Evolutionary conservation across 2,329 filamentous ascomycete species (phyloP), one percentile per base, ranked within the genome.

Genomic region (Paracorniculantispora psalliotae): DNA sequence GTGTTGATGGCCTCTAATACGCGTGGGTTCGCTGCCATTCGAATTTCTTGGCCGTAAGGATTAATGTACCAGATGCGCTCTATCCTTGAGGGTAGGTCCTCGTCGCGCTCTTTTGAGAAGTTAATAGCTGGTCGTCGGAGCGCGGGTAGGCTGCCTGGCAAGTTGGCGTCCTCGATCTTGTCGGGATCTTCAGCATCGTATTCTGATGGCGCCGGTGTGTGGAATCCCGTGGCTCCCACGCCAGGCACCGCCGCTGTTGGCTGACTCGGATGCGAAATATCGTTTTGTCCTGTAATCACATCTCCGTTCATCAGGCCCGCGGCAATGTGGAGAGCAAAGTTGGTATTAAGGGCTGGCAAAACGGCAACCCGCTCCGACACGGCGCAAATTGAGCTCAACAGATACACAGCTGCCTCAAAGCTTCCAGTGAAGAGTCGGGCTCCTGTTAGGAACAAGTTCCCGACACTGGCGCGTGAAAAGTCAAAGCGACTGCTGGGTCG

Each of bases 1-100:
- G 76, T 75, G 17, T 77, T 75, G 1, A 97, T 72, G 0, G 91
- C 85, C 8, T 85, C 81, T 0, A 96, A 67, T 0, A 93, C 91
- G 53, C 91, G 86, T 0, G 91, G 87, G 67, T 96, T 97, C 2
- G 91, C 89, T 0, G 87, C 82, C 0, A 92, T 90, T 19, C 87
- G 85, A 65, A 97, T 97, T 73, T 97, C 92, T 70, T 97, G 91
- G n/a, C 93, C 93, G 71, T 97, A 97, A 0, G 93, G 93, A 68
- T 97, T 97, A 76, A 97, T 97, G 76, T 97, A 97, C 91, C 92
- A 97, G 33, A 97, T 81, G 2, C 92, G 78, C 57, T 87, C 80
- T 65, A 97, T 96, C 28, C 90, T 82, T 0, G 88, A 81, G 0
- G 90, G 83, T 1, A 97, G 79, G 57, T 93, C 90, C 61, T 90